Base-by-base conservation (phyloP, 805 yeast genomes). In the Groenewaldozyma salmanticensis region DNA sequence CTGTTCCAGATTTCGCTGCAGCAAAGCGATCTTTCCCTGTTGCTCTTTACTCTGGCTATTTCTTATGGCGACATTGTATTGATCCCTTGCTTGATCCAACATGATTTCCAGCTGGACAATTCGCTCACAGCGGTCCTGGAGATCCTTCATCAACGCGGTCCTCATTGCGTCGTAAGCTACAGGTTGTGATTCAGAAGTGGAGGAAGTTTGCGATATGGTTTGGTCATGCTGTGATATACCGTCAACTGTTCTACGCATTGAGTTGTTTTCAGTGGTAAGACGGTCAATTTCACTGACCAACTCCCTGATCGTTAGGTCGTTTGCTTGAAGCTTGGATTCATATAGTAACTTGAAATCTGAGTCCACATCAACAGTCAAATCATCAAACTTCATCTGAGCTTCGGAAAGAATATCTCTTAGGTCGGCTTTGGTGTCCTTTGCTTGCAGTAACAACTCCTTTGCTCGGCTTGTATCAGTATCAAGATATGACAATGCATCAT, bases 1-100 rank as follows among this genome's bases (percentile, higher is more conserved):
- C 45, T 70, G 77, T 34, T 70, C 71, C 16, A 81, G 59, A 1
- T 84, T 69, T 37, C 69, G 67, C 50, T 79, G 84, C 40, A 81
- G 57, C 7, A 72, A 68, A 36, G 69, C 64, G 21, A 76, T 54
- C 48, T 72, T 73, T 47, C 71, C 68, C 35, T 70, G 73, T 43
- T 60, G 62, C 21, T 48, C 49, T 39, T 53, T 52, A 36, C 48
- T 52, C 17, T 44, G 44, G 24, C 51, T 43, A 31, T 47, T 43
- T 21, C 54, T 47, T 15, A 60, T 44, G 7, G 55, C 51, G 3
- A 45, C 47, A 17, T 53, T 55, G 32, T 66, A 52, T 46, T 59
- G 60, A 16, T 59, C 65, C 13, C 64, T 61, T 21, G 67, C 53
- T 11, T 57, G 52, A 31, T 65, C 72, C 20, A 74, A 61, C 33